Base-by-base conservation (phyloP, 208 protist genomes). In the Wallacemonas rigidus region DNA sequence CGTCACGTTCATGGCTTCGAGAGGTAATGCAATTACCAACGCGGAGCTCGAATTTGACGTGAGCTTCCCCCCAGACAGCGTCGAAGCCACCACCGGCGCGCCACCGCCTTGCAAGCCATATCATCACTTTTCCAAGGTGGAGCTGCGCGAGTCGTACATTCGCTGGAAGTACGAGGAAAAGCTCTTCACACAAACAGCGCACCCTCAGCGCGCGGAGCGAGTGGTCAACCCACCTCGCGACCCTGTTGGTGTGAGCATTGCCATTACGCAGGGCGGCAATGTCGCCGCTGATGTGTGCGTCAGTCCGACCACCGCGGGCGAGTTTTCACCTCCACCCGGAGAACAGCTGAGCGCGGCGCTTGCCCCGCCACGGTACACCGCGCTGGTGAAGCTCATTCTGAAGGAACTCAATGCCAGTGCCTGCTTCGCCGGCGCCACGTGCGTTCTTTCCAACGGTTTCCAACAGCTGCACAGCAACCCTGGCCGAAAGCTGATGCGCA, bases 361-460 rank as follows among this genome's bases (percentile, higher is more conserved):
- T 15, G 83, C 81, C 11, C 88, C 88, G 9, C 85, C 86, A 40
- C 76, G 70, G 36, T 93, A 91, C 69, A 69, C 65, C 5, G 88
- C 79, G 4, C 51, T 91, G 53, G 77, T 80, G 35, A 69, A 88
- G 58, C 63, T 93, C 17, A 61, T 86, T 38, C 69, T 93, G 14
- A 85, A 87, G 72, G 85, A 93, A 71, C 78, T 82, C 3, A 76
- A 76, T 8, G 75, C 85, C 1, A 70, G 75, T 38, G 76, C 74
- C 51, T 77, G 51, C 11, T 69, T 81, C 35, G 26, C 55, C 5
- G 82, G 85, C 2, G 76, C 79, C 5, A 78, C 89, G 26, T 81
- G 76, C 53, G 81, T 88, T n/a, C 51, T 93, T 45, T 86, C 86
- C 9, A 93, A 91, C 69, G 86, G 89, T 38, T 91, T 88, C 73